Conservation (phyloP, 2,329 filamentous ascomycete species). For the Colletotrichum tropicicola region DNA sequence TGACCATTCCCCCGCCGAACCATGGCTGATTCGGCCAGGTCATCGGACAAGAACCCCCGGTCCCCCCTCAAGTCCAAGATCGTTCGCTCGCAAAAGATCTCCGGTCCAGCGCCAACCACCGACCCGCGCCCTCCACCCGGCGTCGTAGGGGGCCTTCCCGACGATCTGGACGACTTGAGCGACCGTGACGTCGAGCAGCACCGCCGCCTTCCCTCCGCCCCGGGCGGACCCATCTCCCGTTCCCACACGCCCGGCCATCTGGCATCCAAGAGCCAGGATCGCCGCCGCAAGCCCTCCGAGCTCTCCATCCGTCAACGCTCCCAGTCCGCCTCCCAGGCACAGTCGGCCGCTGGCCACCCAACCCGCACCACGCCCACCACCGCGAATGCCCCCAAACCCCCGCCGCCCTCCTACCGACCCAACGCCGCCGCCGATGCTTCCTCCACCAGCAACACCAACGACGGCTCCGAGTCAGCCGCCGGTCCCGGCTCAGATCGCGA, state of each 20-base stretch:
- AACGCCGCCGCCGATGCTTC: conserved; percentile 33
- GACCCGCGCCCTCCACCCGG: conserved; percentile 36
- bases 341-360: conserved; percentile 30
- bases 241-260: conserved; percentile 72
- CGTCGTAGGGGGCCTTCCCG: conserved; percentile 21
- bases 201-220: conserved; percentile 21
- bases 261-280: conserved; percentile 64
- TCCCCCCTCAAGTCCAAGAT: conserved; percentile 49
- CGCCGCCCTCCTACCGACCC: conserved; percentile 28
- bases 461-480: conserved; percentile 36
- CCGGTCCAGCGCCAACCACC: conserved; percentile 43
- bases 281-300: conserved; percentile 60
- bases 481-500: conserved; percentile 36
- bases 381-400: conserved; percentile 26
- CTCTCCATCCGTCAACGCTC: conserved; percentile 63
- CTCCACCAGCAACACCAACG: conserved; percentile 18
- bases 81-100: conserved; percentile 64
- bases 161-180: conserved; percentile 34
- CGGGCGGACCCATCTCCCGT: conserved; percentile 51
- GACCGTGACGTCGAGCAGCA: conserved; percentile 41
- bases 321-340: conserved; percentile 54
- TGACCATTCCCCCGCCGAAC: conserved; percentile 28
- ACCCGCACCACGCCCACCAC: conserved; percentile 31
- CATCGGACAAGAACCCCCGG: conserved; percentile 27
- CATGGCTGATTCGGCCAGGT: conserved; percentile 34